Base-by-base conservation (phyloP, 495 filamentous ascomycete species). In the Geoglossum glabrum region DNA sequence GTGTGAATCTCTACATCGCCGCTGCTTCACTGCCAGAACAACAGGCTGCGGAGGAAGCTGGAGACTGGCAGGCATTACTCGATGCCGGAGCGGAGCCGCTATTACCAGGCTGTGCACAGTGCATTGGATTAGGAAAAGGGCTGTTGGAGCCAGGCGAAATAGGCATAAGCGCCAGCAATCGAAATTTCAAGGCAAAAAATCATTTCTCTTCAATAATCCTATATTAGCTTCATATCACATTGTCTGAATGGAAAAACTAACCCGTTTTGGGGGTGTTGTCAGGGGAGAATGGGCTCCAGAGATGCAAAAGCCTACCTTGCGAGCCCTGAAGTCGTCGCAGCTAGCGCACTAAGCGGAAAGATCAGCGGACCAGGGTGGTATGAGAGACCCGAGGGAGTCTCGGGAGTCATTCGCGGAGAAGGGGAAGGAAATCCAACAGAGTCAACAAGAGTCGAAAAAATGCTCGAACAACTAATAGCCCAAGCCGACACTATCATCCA, bases 251-350 rank as follows among this genome's bases (percentile, higher is more conserved):
- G n/a, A n/a, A n/a, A n/a, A n/a, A n/a, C n/a, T n/a, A n/a, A n/a
- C n/a, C n/a, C n/a, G n/a, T n/a, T n/a, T n/a, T n/a, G n/a, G n/a
- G n/a, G n/a, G n/a, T n/a, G n/a, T n/a, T n/a, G n/a, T n/a, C n/a
- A n/a, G n/a, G n/a, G n/a, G n/a, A 79, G 90, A 23, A 95, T 95
- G 89, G 90, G 90, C 3, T 81, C 75, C 6, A 80, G 75, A 8
- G 81, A 88, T 5, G 87, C 88, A 0, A 84, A 87, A 61, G 87
- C 89, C 0, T 97, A 97, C 66, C 80, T 98, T 1, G 86, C 82
- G 9, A 88, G 82, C 60, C 90, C 92, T 4, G 90, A 95, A 61
- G 84, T 95, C 13, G 90, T 97, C 2, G 90, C 90, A 17, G 90
- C 90, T 0, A 88, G 84, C 61, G 90, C 90, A 7, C 69, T 95